phyloP scores from a whole-genome alignment of 2,329 filamentous ascomycete genomes.

The Beauveria australis region DNA sequence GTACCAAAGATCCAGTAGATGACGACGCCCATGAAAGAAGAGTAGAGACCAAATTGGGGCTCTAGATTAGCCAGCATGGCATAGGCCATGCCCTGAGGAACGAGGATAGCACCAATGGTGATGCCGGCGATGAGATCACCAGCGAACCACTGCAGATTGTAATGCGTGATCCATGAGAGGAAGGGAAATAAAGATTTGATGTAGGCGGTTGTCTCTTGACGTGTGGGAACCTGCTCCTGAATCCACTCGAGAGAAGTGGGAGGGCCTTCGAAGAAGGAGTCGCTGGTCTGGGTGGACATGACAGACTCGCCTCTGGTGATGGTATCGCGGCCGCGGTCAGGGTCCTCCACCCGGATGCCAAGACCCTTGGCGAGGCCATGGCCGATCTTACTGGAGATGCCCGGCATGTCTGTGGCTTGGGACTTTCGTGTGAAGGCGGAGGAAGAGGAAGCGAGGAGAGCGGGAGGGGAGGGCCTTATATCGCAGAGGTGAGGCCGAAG shows the following conservation, averaged over 20 bases:
- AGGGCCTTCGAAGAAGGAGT: slow-evolving; percentile 75
- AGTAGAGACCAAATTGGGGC: slow-evolving; percentile 78
- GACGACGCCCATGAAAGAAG: slow-evolving; percentile 67
- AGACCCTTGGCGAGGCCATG: slow-evolving; percentile 69
- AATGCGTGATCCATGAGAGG: slow-evolving; percentile 75
- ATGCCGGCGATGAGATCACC: slow-evolving; percentile 78
- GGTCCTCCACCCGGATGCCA: slow-evolving; percentile 68
- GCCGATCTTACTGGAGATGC: slow-evolving; percentile 51
- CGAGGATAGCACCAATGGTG: slow-evolving; percentile 60
- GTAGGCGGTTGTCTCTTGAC: slow-evolving; percentile 50
- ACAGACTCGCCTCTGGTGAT: slow-evolving; percentile 72
- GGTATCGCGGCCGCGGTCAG: slow-evolving; percentile 36
- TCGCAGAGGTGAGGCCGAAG: not conserved
- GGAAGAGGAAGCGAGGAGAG: not conserved
- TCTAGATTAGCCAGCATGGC: slow-evolving; percentile 73
- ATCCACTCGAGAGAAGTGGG: slow-evolving; percentile 72
- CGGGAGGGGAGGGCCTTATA: not conserved
- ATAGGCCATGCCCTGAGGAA: slow-evolving; percentile 97
- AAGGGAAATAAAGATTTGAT: slow-evolving; percentile 75
- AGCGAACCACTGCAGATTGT: slow-evolving; percentile 81
- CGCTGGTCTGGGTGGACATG: slow-evolving; percentile 62
- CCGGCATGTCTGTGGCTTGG: slow-evolving; percentile 24
- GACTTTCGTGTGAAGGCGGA: not conserved
- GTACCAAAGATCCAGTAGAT: slow-evolving; percentile 75
- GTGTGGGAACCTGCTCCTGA: slow-evolving; percentile 50